Base-by-base conservation (phyloP, 768 basidiomycete genomes). In the Auricularia sp. region DNA sequence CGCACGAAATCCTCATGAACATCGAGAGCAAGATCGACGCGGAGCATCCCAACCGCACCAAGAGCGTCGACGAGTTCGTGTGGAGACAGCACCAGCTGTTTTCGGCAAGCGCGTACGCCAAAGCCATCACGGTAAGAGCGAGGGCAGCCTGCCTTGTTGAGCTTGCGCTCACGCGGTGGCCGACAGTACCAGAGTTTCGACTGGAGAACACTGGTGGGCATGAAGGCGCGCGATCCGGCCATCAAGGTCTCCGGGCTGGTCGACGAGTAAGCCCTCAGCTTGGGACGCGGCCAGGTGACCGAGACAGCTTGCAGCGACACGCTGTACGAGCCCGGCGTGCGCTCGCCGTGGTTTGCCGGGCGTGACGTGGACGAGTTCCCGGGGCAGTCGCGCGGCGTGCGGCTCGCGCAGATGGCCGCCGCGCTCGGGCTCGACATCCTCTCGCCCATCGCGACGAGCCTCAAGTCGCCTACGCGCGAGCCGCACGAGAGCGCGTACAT, bases 11-110 rank as follows among this genome's bases (percentile, higher is more conserved):
- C 42, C 74, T 77, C 44, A 90, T 85, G 82, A 92, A 92, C 71
- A 87, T 93, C 67, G 91, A 92, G 76, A 88, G 87, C 16, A 90
- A 90, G 72, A 81, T 89, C 65, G 80, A 89, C 67, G 76, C 88
- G 3, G 77, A 73, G n/a, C 69, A 76, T 62, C 79, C 82, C 4
- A 79, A 82, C 67, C 76, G 77, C 45, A 88, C 88, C 18, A 76
- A 74, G 16, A 72, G 77, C 18, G 84, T 85, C 18, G 75, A 82
- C 18, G 83, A 83, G 63, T 90, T 90, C 69, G 88, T 89, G 8
- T 74, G 73, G 62, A 80, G 78, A 39, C 88, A 90, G 69, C 79
- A 86, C 69, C 81, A 79, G 8, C 73, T 81, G 51, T 89, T 90
- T 68, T 68, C 74, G 33, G 75, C 75, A 14, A 89, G 86, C 65